Conservation (phyloP, 306 rosid species). For the Calophaca sinica region DNA sequence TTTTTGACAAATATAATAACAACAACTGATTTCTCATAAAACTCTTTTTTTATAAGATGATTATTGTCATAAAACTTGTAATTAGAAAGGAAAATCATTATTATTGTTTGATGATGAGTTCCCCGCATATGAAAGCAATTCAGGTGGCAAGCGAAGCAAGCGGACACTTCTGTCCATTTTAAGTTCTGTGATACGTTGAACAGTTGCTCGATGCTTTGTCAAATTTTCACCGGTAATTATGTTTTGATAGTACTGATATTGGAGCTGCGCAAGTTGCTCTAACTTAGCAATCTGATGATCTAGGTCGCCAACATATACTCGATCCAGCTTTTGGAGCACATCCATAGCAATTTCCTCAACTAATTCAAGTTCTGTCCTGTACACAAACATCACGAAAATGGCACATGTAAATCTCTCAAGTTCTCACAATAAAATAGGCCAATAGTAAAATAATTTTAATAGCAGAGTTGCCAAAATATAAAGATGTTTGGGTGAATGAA, state of each 20-base stretch:
- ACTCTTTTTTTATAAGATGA: no score
- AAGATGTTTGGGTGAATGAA: no score
- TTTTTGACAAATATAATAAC: neutral
- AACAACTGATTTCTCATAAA: neutral
- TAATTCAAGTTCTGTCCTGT: conserved; percentile 43
- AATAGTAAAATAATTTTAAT: neutral
- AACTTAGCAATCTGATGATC: conserved; percentile 28
- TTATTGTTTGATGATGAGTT: neutral
- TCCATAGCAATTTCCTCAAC: conserved; percentile 46
- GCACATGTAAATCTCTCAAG: neutral
- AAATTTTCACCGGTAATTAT: neutral
- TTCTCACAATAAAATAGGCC: neutral
- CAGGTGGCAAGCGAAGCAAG: conserved; percentile 51
- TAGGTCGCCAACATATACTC: conserved; percentile 17
- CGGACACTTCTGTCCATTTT: conserved; percentile 45
- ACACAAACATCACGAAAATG: neutral
- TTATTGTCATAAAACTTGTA: neutral
- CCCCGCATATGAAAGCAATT: conserved; percentile 42
- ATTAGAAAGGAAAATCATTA: neutral
- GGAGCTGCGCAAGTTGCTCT: conserved; percentile 46
- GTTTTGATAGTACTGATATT: neutral
- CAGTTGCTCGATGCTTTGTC: neutral
- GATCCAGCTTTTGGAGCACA: conserved; percentile 38
- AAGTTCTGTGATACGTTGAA: conserved; percentile 21
- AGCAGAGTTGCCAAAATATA: neutral